Percentiles rank a stretch among this genome's conserved stretches.
Conservation (phyloP, 768 basidiomycete genomes). For the Stropharia rugosoannulata region DNA sequence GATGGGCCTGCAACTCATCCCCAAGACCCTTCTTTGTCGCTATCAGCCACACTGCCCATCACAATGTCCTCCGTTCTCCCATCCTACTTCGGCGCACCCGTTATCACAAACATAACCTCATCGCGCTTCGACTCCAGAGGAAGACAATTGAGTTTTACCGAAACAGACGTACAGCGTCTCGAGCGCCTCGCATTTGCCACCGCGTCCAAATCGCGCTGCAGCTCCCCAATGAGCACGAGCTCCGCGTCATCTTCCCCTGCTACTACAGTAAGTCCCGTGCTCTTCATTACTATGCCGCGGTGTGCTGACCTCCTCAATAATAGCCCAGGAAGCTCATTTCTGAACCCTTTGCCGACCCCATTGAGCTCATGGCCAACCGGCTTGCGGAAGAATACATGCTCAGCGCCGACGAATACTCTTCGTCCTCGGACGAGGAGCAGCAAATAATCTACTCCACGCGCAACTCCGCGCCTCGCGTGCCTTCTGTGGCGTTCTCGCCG, state of each 20-base stretch:
- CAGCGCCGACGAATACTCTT: slow-evolving; percentile 1
- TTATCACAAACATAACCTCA: slow-evolving; percentile 23
- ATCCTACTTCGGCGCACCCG: slow-evolving; percentile 24
- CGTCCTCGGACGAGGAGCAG: slow-evolving; percentile 20
- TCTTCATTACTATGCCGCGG: not conserved
- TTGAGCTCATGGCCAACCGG: slow-evolving; percentile 28
- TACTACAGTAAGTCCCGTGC: slow-evolving; percentile 20
- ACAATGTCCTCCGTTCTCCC: slow-evolving; percentile 14
- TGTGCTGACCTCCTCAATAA: slow-evolving; percentile 4
- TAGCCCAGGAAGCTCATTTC: slow-evolving; percentile 20
- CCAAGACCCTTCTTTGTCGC: too few relatives aligned
- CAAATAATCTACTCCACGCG: slow-evolving; percentile 14
- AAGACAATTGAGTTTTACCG: slow-evolving; percentile 42
- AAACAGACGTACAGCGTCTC: slow-evolving; percentile 44
- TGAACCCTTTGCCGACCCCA: slow-evolving; percentile 25
- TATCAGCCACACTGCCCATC: slow-evolving; percentile 11
- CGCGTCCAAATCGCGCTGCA: slow-evolving; percentile 34
- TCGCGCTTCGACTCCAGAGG: slow-evolving; percentile 40
- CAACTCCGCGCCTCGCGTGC: slow-evolving; percentile 7
- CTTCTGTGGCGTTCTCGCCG: slow-evolving; percentile 9
- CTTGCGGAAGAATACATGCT: slow-evolving; percentile 21
- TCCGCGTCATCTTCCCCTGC: slow-evolving; percentile 13
- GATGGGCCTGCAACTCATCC: too few relatives aligned
- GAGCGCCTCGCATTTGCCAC: slow-evolving; percentile 54
- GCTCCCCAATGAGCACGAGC: slow-evolving; percentile 16